A percentile compares a stretch with the other conserved stretches of the same genome.
These are phyloP conservation scores for Pythium rishiriense DNA, from an alignment of 352 stramenopile species.

Conservation along the genomic window DNA sequence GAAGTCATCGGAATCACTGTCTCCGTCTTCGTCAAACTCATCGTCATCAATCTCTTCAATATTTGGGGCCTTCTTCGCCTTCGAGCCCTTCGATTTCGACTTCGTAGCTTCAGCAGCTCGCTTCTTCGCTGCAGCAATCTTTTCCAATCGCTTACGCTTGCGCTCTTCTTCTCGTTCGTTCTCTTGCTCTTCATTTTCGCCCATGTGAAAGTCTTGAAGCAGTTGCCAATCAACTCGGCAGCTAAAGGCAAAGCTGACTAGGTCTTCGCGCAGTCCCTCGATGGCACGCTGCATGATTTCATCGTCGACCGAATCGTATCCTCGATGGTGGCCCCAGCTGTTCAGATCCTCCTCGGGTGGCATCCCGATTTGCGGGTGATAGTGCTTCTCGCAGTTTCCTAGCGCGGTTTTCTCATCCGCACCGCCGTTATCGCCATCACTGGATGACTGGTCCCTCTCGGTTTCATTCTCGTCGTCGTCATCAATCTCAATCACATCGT, in stretches of 20 bases:
- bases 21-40: conserved; percentile 16
- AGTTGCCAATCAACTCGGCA: conserved; percentile 95
- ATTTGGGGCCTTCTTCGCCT: conserved; percentile 17
- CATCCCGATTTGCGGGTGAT: conserved; percentile 89
- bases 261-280: conserved; percentile 49
- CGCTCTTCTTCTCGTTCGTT: conserved; percentile 70
- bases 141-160: conserved; percentile 71
- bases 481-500: conserved; percentile 24
- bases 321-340: conserved; percentile 96
- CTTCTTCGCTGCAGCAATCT: conserved; percentile 50
- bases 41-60: conserved; percentile 29
- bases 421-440: background rate
- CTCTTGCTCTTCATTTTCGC: conserved; percentile 73
- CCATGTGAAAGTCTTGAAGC: conserved; percentile 85
- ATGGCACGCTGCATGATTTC: conserved; percentile 89
- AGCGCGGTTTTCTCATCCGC: background rate
- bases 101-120: conserved; percentile 12
- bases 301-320: conserved; percentile 95
- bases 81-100: conserved; percentile 19
- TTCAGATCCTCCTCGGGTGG: conserved; percentile 98
- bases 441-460: background rate
- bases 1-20: conserved; percentile 25
- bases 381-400: conserved; percentile 41
- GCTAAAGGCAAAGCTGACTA: conserved; percentile 96
- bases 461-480: conserved; percentile 1